phyloP scores from a whole-genome alignment of 2,329 filamentous ascomycete species.

The Lojkania enalia region DNA sequence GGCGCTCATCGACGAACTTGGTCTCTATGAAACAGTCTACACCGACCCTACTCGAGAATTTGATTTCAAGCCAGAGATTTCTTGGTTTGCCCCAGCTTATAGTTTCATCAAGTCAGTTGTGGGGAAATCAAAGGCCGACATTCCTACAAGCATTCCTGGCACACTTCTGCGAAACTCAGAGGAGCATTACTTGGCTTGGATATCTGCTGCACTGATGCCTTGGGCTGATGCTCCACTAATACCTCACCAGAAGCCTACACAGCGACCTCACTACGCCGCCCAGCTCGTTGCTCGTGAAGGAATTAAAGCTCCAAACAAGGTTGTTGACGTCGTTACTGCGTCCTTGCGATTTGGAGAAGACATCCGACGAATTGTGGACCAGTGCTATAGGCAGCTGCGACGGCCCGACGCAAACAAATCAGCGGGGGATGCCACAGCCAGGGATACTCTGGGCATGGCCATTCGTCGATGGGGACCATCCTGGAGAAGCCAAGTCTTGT shows the following conservation, averaged over 20 bases:
- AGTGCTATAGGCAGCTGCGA: slow-evolving; percentile 52
- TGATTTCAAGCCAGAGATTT: slow-evolving; percentile 60
- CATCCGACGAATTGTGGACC: slow-evolving; percentile 65
- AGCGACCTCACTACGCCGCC: slow-evolving; percentile 50
- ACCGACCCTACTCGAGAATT: slow-evolving; percentile 64
- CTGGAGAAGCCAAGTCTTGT: slow-evolving; percentile 74
- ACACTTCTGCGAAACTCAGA: slow-evolving; percentile 64
- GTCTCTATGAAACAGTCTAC: slow-evolving; percentile 74
- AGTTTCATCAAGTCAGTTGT: slow-evolving; percentile 55
- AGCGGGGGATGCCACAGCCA: slow-evolving; percentile 46
- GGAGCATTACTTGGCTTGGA: slow-evolving; percentile 74
- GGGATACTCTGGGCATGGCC: slow-evolving; percentile 72
- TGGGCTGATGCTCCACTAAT: slow-evolving; percentile 62
- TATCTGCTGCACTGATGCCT: slow-evolving; percentile 72
- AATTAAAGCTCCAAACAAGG: slow-evolving; percentile 76
- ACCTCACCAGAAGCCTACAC: slow-evolving; percentile 54
- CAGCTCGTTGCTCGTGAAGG: slow-evolving; percentile 72
- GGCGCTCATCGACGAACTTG: slow-evolving; percentile 66
- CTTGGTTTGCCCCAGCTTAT: slow-evolving; percentile 67
- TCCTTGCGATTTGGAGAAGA: slow-evolving; percentile 64
- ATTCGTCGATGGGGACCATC: slow-evolving; percentile 72
- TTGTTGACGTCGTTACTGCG: slow-evolving; percentile 67
- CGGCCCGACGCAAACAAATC: slow-evolving; percentile 52
- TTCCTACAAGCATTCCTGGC: slow-evolving; percentile 47
- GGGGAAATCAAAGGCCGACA: slow-evolving; percentile 5